Conservation (phyloP, 371 early-diverging fungal genomes). For the Saksenaea oblongispora region DNA sequence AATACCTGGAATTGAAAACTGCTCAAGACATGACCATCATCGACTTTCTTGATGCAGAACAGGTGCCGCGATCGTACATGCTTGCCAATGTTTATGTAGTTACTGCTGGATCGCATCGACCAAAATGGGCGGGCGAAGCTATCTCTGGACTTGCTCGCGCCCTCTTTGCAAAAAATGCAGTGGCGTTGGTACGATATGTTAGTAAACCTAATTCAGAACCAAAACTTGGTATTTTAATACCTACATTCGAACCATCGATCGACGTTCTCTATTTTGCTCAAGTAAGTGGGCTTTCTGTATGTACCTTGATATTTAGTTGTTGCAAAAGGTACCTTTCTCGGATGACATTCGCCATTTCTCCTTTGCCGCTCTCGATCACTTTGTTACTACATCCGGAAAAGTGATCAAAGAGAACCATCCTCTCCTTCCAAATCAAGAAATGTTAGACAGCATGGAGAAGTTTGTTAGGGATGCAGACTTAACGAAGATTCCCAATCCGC, state of each 20-base stretch:
- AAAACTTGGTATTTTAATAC: slow-evolving; percentile 66
- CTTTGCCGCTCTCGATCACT: slow-evolving; percentile 54
- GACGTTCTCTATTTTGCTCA: slow-evolving; percentile 59
- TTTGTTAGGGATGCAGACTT: slow-evolving; percentile 8
- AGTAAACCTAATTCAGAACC: slow-evolving; percentile 52
- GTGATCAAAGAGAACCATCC: slow-evolving; percentile 41
- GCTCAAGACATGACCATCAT: slow-evolving; percentile 62
- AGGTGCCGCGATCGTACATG: slow-evolving; percentile 66
- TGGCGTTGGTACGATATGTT: slow-evolving; percentile 68
- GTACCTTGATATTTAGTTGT: background rate
- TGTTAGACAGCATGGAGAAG: slow-evolving; percentile 46
- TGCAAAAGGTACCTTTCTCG: slow-evolving; percentile 63
- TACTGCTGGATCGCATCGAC: slow-evolving; percentile 25
- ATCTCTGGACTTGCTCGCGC: slow-evolving; percentile 61
- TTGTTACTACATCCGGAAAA: slow-evolving; percentile 41
- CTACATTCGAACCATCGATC: slow-evolving; percentile 46
- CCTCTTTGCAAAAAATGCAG: slow-evolving; percentile 48
- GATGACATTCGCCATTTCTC: slow-evolving; percentile 65
- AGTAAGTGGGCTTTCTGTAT: slow-evolving; percentile 34
- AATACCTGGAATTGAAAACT: slow-evolving; percentile 56
- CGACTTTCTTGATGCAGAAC: slow-evolving; percentile 48
- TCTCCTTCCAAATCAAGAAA: slow-evolving; percentile 51
- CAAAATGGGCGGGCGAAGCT: slow-evolving; percentile 30
- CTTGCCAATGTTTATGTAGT: slow-evolving; percentile 56
- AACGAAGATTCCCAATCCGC: background rate